phyloP scores from a whole-genome alignment of 768 basidiomycete genomes.

The Hypholoma sublateritium region DNA sequence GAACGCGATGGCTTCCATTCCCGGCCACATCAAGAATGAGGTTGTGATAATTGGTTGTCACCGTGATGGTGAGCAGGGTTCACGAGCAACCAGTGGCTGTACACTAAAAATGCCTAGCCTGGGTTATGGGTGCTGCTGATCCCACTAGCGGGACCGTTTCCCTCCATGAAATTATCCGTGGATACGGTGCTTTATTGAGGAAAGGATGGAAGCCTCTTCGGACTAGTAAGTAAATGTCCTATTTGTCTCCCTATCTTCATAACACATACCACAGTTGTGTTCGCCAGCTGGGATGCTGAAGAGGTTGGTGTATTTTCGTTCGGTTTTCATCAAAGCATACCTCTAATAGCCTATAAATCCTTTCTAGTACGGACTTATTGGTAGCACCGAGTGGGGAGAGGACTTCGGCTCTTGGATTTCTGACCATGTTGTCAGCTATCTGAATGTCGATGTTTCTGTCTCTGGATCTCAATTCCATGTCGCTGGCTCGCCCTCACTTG shows the following conservation, averaged over 20 bases:
- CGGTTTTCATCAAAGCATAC: neutral
- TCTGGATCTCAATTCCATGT: conserved; percentile 58
- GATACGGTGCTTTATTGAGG: conserved; percentile 64
- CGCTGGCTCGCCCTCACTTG: conserved; percentile 76
- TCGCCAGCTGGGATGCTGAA: conserved; percentile 79
- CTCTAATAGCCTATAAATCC: neutral
- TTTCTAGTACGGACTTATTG: conserved; percentile 63
- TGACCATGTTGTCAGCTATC: conserved; percentile 79
- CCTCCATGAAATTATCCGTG: conserved; percentile 74
- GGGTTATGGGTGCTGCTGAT: conserved; percentile 83
- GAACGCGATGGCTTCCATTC: conserved; percentile 80
- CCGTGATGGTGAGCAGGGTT: conserved; percentile 68
- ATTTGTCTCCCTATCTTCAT: neutral
- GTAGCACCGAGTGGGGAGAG: conserved; percentile 93
- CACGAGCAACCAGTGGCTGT: neutral
- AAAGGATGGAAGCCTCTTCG: conserved; percentile 84
- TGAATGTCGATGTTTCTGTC: conserved; percentile 79
- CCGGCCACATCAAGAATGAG: conserved; percentile 82
- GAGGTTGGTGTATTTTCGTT: conserved; percentile 45
- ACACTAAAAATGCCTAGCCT: conserved; percentile 34
- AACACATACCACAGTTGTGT: conserved; percentile 39
- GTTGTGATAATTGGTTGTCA: conserved; percentile 87
- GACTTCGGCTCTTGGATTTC: conserved; percentile 85
- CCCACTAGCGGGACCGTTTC: conserved; percentile 81
- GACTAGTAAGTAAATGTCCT: conserved; percentile 33